Conservation (phyloP, 139 green algal genomes). For the Edaphochlamys debaryana region DNA sequence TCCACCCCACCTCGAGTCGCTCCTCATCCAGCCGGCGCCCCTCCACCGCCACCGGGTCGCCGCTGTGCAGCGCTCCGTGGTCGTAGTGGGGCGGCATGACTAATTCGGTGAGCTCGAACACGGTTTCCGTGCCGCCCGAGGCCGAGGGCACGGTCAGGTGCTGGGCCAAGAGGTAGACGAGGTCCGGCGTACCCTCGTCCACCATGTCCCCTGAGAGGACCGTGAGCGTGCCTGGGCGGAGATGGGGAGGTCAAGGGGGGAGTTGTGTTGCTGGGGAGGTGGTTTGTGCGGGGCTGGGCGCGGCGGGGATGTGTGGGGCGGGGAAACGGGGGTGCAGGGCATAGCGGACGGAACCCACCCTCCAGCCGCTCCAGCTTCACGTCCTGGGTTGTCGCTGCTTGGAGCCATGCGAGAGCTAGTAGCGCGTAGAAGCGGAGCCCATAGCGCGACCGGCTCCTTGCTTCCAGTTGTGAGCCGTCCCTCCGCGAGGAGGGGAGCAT, state of each 20-base stretch:
- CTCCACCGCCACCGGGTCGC: background rate
- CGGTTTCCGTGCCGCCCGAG: too few species aligned
- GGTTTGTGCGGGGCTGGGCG: background rate
- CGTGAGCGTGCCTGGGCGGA: conserved; percentile 36
- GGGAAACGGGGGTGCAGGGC: too few species aligned
- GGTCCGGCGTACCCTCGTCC: background rate
- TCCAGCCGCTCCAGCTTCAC: too few species aligned
- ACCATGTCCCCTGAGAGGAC: conserved; percentile 11
- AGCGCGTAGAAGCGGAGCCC: too few species aligned
- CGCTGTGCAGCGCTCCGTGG: background rate
- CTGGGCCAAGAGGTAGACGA: conserved; percentile 1
- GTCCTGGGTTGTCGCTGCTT: too few species aligned
- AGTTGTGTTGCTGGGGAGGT: background rate
- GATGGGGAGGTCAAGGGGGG: too few species aligned
- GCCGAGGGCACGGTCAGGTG: background rate
- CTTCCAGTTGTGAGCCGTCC: too few species aligned
- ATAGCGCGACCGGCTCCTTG: too few species aligned
- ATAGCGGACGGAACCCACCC: too few species aligned
- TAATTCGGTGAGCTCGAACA: conserved; percentile 7
- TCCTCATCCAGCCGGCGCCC: background rate
- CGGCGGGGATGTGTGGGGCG: too few species aligned
- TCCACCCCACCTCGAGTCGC: background rate
- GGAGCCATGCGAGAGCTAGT: too few species aligned
- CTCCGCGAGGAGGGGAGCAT: too few species aligned
- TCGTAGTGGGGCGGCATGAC: background rate